Base-by-base conservation (phyloP, 1,284 basidiomycete species). In the Sanghuangporus weigelae region DNA sequence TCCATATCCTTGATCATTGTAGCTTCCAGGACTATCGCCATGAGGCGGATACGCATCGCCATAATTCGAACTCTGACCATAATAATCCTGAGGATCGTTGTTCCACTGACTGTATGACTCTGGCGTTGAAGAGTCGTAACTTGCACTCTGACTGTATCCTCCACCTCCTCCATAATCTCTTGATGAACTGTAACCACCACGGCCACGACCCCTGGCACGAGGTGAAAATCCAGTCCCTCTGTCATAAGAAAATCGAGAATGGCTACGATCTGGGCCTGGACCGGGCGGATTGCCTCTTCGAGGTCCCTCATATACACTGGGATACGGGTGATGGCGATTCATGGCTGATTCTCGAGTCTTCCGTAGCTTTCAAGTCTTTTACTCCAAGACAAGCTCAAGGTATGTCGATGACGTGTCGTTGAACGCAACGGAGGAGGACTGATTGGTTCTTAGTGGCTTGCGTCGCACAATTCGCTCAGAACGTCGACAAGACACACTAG, bases 241-340 rank as follows among this genome's bases (percentile, higher is more conserved):
- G 63, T 87, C 83, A 72, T 77, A 74, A 19, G 59, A 74, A 79
- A 85, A 74, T 5, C 67, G 62, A 44, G 82, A 83, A 76, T 87
- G 85, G 68, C 81, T 79, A 79, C 89, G 84, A 75, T 92, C 89
- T 71, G 86, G 86, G 65, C 88, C 87, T 66, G 83, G 82, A 68
- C 83, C 84, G 68, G 80, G 77, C 66, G 83, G 79, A 58, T 84
- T 87, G 64, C 87, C 89, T 72, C 89, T 80, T 65, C 81, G 83
- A 67, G 81, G 76, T 67, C 78, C 80, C 67, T 93, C 90, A 83
- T 87, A 92, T 72, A 82, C 81, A 68, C 80, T 77, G 65, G 76
- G 84, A 76, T 94, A 95, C 31, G 92, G 87, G 81, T 94, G 91
- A 77, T 94, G 92, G 70, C 91, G 89, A 77, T 90, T 91, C 90